Percentiles rank a stretch among this genome's conserved stretches.
These are phyloP conservation scores for Pezicula rhizophila DNA, from an alignment of 2,329 filamentous ascomycete species.

Conservation along the genomic window DNA sequence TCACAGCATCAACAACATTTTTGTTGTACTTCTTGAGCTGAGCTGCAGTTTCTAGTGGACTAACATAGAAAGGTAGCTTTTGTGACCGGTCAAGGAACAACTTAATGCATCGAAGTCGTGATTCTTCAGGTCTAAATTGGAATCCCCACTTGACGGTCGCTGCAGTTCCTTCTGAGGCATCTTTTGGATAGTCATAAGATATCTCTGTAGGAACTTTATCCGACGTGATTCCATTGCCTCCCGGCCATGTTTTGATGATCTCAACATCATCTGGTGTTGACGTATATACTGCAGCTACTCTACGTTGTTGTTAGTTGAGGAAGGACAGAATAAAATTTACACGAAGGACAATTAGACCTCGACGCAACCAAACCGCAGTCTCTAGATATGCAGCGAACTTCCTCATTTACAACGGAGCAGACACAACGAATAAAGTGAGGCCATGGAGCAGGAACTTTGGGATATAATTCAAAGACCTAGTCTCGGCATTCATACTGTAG, in stretches of 20 bases:
- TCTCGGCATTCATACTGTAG: too few species aligned
- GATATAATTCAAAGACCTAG: background rate
- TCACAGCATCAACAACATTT: slow-evolving; percentile 72
- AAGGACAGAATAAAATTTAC: background rate
- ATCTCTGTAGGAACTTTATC: slow-evolving; percentile 83
- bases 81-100: slow-evolving; percentile 76
- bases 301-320: slow-evolving; percentile 24
- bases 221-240: slow-evolving; percentile 78
- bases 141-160: slow-evolving; percentile 70
- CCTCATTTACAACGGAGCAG: background rate
- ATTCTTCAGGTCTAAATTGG: slow-evolving; percentile 73
- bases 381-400: background rate
- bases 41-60: slow-evolving; percentile 68
- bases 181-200: slow-evolving; percentile 43
- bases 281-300: slow-evolving; percentile 67
- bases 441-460: too few species aligned
- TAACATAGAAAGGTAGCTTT: slow-evolving; percentile 75
- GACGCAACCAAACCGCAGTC: background rate
- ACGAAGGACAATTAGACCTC: background rate
- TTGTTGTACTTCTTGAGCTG: slow-evolving; percentile 70
- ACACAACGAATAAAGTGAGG: background rate
- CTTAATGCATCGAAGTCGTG: slow-evolving; percentile 75
- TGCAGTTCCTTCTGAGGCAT: slow-evolving; percentile 32
- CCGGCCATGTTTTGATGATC: slow-evolving; percentile 81
- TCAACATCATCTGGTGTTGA: slow-evolving; percentile 74